Percentiles rank a stretch among this genome's conserved stretches.
These are phyloP conservation scores for Metschnikowia anglica DNA, from an alignment of 805 yeast genomes.

Conservation along the genomic window DNA sequence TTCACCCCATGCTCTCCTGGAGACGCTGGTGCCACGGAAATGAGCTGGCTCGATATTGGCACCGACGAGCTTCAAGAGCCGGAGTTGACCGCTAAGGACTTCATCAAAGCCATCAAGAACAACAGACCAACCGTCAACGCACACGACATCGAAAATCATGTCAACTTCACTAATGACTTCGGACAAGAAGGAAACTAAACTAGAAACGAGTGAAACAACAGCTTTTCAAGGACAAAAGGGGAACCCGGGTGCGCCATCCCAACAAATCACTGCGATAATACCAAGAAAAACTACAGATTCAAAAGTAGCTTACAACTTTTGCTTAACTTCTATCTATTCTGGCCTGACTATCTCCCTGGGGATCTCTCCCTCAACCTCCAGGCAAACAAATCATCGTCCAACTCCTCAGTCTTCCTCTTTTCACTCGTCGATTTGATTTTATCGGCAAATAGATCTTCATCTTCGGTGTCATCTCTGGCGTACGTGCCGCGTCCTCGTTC, in stretches of 20 bases:
- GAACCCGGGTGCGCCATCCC: too few relatives aligned
- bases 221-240: too few relatives aligned
- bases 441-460: conserved; percentile 27
- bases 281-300: too few relatives aligned
- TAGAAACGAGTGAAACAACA: too few relatives aligned
- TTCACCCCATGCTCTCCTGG: conserved; percentile 97
- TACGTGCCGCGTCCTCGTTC: conserved; percentile 13
- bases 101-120: conserved; percentile 84
- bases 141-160: conserved; percentile 76
- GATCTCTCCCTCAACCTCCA: conserved; percentile 27
- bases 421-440: conserved; percentile 15
- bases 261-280: too few relatives aligned
- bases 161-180: conserved; percentile 87
- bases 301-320: too few relatives aligned
- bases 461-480: conserved; percentile 19
- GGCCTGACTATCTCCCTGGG: conserved; percentile 8
- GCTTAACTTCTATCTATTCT: too few relatives aligned
- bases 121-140: conserved; percentile 95
- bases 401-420: conserved; percentile 16
- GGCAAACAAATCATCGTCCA: conserved; percentile 40
- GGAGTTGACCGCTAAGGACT: conserved; percentile 83
- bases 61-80: conserved; percentile 92
- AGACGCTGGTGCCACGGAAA: conserved; percentile 78
- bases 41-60: conserved; percentile 90
- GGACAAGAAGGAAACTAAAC: conserved; percentile 90